Evolutionary conservation across 2,329 filamentous ascomycete species (phyloP), one percentile per base, ranked within the genome.

Genomic region (Cladobotryum protrusum): DNA sequence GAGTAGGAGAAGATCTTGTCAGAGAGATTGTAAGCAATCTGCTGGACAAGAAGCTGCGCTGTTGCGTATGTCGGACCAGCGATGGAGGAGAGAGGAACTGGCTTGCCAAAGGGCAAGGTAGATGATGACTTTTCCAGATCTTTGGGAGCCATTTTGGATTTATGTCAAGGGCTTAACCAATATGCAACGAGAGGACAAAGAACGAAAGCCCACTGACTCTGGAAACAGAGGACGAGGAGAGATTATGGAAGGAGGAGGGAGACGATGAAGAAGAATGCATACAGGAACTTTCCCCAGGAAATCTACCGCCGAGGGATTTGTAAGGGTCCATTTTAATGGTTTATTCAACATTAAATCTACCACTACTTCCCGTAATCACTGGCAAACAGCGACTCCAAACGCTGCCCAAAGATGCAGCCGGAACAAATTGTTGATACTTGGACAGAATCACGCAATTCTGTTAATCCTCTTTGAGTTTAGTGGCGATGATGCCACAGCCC

Each of bases 1-100:
- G 92, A 97, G 76, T 95, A 97, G 50, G 91, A 87, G 74, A 96
- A 99, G 72, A 97, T 84, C 77, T 95, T 96, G 76, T 97, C 91
- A 50, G 92, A 97, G 54, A 99, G 79, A 56, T 88, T 82, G 73
- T 96, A 99, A 54, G 92, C 89, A 57, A 97, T 86, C 72, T 99
- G 93, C 74, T 99, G 93, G 57, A 97, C 86, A 49, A 99, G 81
- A 18, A 89, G 83, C 72, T 99, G 93, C 29, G 90, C 88, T 37
- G 92, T 97, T 54, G 92, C 80, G 71, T 99, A 99, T 49, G 88
- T 93, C 58, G 92, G 88, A 14, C 92, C 93, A 53, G 80, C 84
- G 67, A 97, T 87, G 60, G 78, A 73, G 33, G 76, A 67, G 52
- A 82, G 67, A 19, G 76, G 54, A 41, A 82, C 73, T 47, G 69